Evolutionary conservation across 2,329 filamentous ascomycete species (phyloP), one percentile per base, ranked within the genome.

Genomic region (Fusarium aywerte): DNA sequence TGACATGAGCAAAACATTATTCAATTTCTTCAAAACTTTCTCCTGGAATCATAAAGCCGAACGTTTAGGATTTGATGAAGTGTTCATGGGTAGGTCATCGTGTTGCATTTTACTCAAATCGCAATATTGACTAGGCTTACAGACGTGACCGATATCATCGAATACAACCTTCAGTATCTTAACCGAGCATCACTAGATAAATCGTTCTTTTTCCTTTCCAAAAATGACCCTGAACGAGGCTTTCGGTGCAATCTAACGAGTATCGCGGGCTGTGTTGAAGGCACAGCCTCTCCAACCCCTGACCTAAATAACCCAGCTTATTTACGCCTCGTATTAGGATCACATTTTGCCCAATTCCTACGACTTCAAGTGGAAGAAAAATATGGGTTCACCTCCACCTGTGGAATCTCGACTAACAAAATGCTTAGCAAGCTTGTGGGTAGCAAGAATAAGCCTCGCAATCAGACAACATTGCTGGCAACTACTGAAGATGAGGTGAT

Each of bases 51-150:
- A 83, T 32, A 91, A 88, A 63, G 89, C 90, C 3, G 94, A 98
- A 79, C 87, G 91, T 21, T 81, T 98, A 27, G 95, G 96, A 0
- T 92, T 98, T 67, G 96, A 98, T 76, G 96, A 98, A 82, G 90
- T 97, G 48, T 82, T 82, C 44, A 76, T 82, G 83, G 80, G 80
- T 82, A 72, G 42, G 76, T 65, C 27, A 21, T 29, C 33, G 39
- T 53, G 36, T n/a, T 25, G 18, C 10, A 16, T n/a, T 27, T 35
- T 27, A n/a, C n/a, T 20, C 31, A 47, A 44, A 51, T 40, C 39
- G 29, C 40, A 43, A 52, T 15, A 45, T 42, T 58, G 33, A 48
- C 66, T 63, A 52, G 53, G 39, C 18, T 20, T 20, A 78, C 92
- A 79, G 93, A 98, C 74, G 91, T 95, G 40, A 95, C 92, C 10